These are phyloP conservation scores for Cudoniella acicularis DNA, from an alignment of 495 filamentous ascomycete species.

Conservation along the genomic window DNA sequence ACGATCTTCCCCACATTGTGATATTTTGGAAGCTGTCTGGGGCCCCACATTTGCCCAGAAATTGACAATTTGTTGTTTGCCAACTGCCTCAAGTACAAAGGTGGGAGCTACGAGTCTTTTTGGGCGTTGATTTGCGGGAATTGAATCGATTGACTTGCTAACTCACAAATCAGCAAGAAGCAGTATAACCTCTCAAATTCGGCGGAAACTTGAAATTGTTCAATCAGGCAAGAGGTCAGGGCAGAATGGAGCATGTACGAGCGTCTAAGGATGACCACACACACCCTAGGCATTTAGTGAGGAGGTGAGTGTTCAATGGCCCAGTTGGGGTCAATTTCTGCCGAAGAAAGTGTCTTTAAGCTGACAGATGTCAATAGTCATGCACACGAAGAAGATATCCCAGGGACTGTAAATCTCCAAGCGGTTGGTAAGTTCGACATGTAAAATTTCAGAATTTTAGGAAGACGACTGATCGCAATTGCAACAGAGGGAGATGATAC, in stretches of 20 bases:
- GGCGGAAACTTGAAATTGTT: neutral
- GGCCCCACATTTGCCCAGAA: neutral
- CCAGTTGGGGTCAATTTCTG: no score
- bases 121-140: neutral
- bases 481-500: constrained; percentile 56
- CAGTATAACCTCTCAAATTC: no score
- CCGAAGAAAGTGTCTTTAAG: no score
- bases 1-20: neutral
- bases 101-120: neutral
- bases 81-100: neutral
- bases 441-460: neutral
- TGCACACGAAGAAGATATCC: constrained; percentile 54
- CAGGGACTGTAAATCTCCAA: constrained; percentile 54
- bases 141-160: neutral
- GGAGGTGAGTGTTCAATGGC: constrained; percentile 19
- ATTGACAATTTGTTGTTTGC: neutral
- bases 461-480: neutral
- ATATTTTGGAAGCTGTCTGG: neutral
- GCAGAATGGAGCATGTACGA: neutral
- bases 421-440: constrained; percentile 31
- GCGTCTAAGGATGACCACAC: neutral
- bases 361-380: constrained; percentile 44
- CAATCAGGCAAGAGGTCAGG: neutral
- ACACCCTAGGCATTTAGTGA: constrained; percentile 15
- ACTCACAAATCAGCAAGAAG: neutral